phyloP scores from a whole-genome alignment of 2,329 filamentous ascomycete species.

The Pseudogymnoascus sp. region DNA sequence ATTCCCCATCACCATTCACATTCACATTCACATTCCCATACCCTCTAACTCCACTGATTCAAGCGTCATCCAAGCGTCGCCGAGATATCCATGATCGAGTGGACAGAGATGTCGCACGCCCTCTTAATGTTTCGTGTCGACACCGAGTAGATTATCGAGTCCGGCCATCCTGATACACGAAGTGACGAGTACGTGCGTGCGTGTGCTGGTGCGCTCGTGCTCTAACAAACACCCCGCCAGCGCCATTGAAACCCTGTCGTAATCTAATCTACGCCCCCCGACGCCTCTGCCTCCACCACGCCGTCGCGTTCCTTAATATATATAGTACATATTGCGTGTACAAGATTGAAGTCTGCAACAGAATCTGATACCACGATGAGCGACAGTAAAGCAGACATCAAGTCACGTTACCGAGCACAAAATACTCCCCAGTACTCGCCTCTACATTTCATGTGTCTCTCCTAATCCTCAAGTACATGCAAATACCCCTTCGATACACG shows the following conservation, averaged over 20 bases:
- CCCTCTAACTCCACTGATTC: neutral
- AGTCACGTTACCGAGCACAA: neutral
- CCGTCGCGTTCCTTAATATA: neutral
- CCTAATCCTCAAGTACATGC: neutral
- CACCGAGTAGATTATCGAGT: neutral
- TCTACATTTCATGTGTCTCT: neutral
- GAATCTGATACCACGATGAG: neutral
- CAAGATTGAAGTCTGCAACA: neutral
- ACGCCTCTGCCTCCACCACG: neutral
- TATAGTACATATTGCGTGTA: neutral
- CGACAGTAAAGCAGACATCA: neutral
- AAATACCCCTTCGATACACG: neutral
- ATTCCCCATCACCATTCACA: neutral
- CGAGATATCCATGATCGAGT: neutral
- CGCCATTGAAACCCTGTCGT: neutral
- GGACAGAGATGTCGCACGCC: neutral
- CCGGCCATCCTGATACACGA: neutral
- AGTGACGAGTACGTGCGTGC: neutral
- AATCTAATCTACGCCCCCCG: neutral
- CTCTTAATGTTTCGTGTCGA: neutral
- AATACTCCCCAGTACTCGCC: neutral
- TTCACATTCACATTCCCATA: neutral
- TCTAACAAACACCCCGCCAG: neutral
- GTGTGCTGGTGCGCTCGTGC: neutral
- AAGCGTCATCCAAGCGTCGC: neutral